Conservation (phyloP, 1,284 basidiomycete genomes). For the Cryptococcus sp. region DNA sequence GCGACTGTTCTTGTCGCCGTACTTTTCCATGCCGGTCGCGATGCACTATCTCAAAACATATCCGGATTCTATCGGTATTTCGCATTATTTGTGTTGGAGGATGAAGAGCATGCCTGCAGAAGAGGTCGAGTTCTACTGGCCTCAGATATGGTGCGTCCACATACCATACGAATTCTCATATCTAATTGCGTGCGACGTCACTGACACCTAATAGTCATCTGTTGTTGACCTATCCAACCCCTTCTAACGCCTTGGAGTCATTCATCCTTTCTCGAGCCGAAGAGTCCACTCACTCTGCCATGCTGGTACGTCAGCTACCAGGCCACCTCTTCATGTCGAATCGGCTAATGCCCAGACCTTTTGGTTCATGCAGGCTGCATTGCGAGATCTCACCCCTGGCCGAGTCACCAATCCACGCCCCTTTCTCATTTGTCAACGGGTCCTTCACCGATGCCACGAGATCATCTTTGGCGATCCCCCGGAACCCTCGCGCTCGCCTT, state of each 20-base stretch:
- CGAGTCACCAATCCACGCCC: slow-evolving; percentile 63
- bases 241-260: slow-evolving; percentile 81
- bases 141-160: slow-evolving; percentile 75
- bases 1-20: slow-evolving; percentile 81
- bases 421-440: slow-evolving; percentile 87
- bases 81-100: slow-evolving; percentile 84
- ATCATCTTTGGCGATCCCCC: slow-evolving; percentile 92
- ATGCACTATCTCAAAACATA: slow-evolving; percentile 83
- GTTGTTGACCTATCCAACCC: slow-evolving; percentile 80
- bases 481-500: slow-evolving; percentile 59
- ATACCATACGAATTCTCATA: not conserved
- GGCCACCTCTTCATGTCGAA: slow-evolving; percentile 7
- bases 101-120: slow-evolving; percentile 69
- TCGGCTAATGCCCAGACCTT: slow-evolving; percentile 60
- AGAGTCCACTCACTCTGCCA: slow-evolving; percentile 84
- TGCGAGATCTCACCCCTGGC: slow-evolving; percentile 71
- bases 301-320: slow-evolving; percentile 63
- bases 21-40: slow-evolving; percentile 86
- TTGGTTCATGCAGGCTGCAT: slow-evolving; percentile 94
- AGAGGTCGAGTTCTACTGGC: slow-evolving; percentile 91
- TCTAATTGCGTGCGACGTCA: not conserved
- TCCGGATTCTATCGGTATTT: slow-evolving; percentile 89
- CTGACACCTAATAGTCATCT: slow-evolving; percentile 65
- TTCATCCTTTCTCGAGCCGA: slow-evolving; percentile 83
- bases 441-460: slow-evolving; percentile 88